Evolutionary conservation across 495 filamentous ascomycete genomes (phyloP).

Genomic region (Parathielavia hyrcaniae): DNA sequence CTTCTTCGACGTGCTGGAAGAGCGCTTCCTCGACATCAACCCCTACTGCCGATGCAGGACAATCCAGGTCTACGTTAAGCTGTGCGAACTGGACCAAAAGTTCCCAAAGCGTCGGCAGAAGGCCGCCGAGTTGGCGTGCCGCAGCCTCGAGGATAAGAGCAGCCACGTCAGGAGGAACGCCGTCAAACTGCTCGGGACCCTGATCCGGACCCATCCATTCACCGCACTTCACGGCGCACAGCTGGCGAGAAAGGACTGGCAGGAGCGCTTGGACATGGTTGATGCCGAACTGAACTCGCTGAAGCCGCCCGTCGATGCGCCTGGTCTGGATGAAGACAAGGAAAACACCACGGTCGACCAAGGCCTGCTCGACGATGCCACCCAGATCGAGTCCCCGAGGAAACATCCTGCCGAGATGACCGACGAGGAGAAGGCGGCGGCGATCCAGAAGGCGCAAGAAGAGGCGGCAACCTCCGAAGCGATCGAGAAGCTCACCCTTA

Average conservation of each 20-base stretch:
- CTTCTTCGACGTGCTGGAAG: constrained; percentile 94
- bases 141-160: constrained; percentile 94
- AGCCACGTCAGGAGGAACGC: constrained; percentile 94
- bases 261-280: constrained; percentile 65
- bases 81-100: constrained; percentile 90
- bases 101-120: constrained; percentile 86
- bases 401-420: constrained; percentile 52
- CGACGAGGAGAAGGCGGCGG: constrained; percentile 50
- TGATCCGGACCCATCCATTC: constrained; percentile 92
- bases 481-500: constrained; percentile 77
- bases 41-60: constrained; percentile 90
- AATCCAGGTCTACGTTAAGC: constrained; percentile 86
- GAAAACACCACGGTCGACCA: constrained; percentile 58
- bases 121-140: constrained; percentile 75
- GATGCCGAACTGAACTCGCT: constrained; percentile 75
- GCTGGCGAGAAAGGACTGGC: constrained; percentile 78
- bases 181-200: constrained; percentile 79
- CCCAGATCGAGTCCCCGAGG: constrained; percentile 62
- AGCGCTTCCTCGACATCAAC: constrained; percentile 93
- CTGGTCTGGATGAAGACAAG: constrained; percentile 61
- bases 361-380: constrained; percentile 81
- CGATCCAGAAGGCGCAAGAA: constrained; percentile 63
- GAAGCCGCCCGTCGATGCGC: constrained; percentile 69
- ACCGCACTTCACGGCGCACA: constrained; percentile 85
- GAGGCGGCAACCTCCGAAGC: constrained; percentile 64